phyloP scores from a whole-genome alignment of 441 rosid species.

The Dalechampia spathulata region DNA sequence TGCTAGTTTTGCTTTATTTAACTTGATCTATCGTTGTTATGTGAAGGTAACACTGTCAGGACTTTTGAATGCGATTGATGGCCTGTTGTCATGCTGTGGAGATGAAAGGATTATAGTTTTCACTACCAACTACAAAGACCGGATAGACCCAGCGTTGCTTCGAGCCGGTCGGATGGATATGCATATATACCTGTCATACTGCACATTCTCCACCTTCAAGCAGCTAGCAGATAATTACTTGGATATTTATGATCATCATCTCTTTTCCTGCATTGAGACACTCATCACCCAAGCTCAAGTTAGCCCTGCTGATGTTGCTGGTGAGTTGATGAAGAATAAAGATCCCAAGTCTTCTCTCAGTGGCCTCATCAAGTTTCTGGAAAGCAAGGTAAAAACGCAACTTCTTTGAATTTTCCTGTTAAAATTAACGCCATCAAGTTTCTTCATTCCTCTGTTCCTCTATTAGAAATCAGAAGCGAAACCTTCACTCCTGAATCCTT shows the following conservation, averaged over 20 bases:
- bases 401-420: not conserved
- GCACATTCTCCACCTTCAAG: slow-evolving; percentile 33
- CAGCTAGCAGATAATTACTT: slow-evolving; percentile 30
- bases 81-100: slow-evolving; percentile 36
- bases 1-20: not conserved
- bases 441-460: no score
- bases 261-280: slow-evolving; percentile 17
- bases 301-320: slow-evolving; percentile 32
- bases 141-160: slow-evolving; percentile 30
- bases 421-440: no score
- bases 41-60: slow-evolving; percentile 32
- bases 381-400: slow-evolving; percentile 21
- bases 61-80: slow-evolving; percentile 37
- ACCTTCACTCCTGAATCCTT: not conserved
- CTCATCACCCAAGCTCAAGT: slow-evolving; percentile 13
- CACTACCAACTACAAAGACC: slow-evolving; percentile 37
- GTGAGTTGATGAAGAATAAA: slow-evolving; percentile 27
- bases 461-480: slow-evolving; percentile 13
- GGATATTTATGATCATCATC: slow-evolving; percentile 18
- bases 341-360: slow-evolving; percentile 16
- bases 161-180: slow-evolving; percentile 43
- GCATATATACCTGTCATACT: slow-evolving; percentile 34
- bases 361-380: slow-evolving; percentile 22
- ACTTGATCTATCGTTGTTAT: not conserved
- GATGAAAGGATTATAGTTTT: slow-evolving; percentile 32